phyloP scores from a whole-genome alignment of 257 asterid species.

The Gentiana dahurica region DNA sequence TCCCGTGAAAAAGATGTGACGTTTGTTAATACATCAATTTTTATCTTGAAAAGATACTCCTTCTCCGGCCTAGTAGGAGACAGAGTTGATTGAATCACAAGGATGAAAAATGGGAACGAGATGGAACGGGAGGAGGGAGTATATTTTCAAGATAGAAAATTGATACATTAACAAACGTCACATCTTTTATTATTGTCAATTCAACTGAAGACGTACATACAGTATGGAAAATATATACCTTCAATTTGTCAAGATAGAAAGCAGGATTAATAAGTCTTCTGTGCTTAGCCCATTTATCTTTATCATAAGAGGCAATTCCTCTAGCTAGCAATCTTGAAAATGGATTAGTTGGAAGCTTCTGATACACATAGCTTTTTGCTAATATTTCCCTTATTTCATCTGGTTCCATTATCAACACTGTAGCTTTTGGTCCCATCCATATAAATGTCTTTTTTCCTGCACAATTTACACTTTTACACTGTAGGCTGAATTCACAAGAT shows the following conservation, averaged over 20 bases:
- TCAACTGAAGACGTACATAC: not conserved
- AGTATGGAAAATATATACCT: constrained; percentile 11
- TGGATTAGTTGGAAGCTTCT: constrained; percentile 15
- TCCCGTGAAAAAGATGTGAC: no score
- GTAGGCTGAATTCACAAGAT: not conserved
- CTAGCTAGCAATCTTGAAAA: constrained; percentile 12
- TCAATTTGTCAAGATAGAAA: constrained; percentile 30
- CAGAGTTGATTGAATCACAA: no score
- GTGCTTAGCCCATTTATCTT: constrained; percentile 39
- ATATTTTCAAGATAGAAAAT: no score
- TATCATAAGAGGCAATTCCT: constrained; percentile 22
- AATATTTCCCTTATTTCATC: constrained; percentile 27
- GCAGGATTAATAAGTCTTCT: constrained; percentile 35
- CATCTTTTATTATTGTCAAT: no score
- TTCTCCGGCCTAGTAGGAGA: no score
- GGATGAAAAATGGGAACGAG: no score
- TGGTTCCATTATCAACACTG: constrained; percentile 17
- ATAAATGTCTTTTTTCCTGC: constrained; percentile 18
- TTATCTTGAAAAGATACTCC: no score
- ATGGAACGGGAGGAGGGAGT: no score
- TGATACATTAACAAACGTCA: no score
- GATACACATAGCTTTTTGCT: constrained; percentile 22
- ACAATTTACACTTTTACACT: not conserved
- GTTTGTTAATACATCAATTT: no score
- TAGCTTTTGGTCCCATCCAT: constrained; percentile 30